Conservation (phyloP, 2,329 filamentous ascomycete genomes). For the Penicillium olsonii region DNA sequence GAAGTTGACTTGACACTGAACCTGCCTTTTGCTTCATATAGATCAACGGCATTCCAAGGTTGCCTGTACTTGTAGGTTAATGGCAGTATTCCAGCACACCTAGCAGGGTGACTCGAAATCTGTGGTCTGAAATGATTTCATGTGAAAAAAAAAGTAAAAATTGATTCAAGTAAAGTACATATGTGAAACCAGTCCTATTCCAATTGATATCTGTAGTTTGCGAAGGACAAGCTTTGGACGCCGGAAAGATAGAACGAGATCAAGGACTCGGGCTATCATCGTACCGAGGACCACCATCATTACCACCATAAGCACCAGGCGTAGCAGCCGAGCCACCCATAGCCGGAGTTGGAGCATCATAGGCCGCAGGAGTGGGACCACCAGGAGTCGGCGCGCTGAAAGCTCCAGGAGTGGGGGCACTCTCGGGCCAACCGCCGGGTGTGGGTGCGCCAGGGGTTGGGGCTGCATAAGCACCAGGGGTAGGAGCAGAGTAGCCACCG, state of each 20-base stretch:
- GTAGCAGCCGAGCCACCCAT: slow-evolving; percentile 41
- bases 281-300: slow-evolving; percentile 46
- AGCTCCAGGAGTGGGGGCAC: slow-evolving; percentile 49
- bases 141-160: slow-evolving; percentile 7
- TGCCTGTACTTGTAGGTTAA: too few species aligned
- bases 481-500: slow-evolving; percentile 65
- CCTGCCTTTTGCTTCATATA: too few species aligned
- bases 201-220: slow-evolving; percentile 16
- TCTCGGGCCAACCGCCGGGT: slow-evolving; percentile 47
- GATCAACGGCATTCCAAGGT: too few species aligned
- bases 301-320: slow-evolving; percentile 41
- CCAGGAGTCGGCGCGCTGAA: slow-evolving; percentile 48
- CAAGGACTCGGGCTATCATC: slow-evolving; percentile 46
- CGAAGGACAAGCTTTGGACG: slow-evolving; percentile 17
- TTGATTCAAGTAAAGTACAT: slow-evolving; percentile 27
- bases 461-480: slow-evolving; percentile 61
- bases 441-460: slow-evolving; percentile 69
- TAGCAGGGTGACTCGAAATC: too few species aligned
- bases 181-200: slow-evolving; percentile 19
- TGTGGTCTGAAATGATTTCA: too few species aligned
- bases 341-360: slow-evolving; percentile 54
- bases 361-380: slow-evolving; percentile 26
- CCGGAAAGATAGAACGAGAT: slow-evolving; percentile 14
- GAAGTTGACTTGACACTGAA: too few species aligned
- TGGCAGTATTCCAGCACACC: too few species aligned